These are phyloP conservation scores for Pholiota molesta DNA, from an alignment of 768 basidiomycete species.

Conservation along the genomic window DNA sequence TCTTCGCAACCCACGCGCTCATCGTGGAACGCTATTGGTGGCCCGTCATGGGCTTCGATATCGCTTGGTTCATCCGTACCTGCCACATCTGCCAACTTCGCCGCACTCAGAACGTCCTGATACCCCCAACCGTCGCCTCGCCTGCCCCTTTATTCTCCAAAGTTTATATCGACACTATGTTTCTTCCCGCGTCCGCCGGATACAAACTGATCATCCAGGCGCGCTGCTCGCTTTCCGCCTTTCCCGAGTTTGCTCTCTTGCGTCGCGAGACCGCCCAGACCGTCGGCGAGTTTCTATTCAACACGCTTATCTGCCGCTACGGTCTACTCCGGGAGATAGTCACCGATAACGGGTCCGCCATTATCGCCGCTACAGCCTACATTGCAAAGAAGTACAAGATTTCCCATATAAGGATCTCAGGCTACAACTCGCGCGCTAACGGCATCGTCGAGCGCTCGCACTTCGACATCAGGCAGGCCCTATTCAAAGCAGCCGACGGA, in stretches of 20 bases:
- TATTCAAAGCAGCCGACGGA: too few species aligned
- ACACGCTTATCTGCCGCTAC: constrained; percentile 13
- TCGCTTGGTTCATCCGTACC: too few species aligned
- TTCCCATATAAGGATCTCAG: not conserved
- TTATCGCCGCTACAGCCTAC: too few species aligned
- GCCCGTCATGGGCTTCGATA: too few species aligned
- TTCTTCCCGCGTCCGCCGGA: constrained; percentile 35
- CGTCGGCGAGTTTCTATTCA: not conserved
- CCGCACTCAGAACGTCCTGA: constrained; percentile 25
- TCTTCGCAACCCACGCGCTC: constrained; percentile 22
- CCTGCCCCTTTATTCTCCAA: constrained; percentile 34
- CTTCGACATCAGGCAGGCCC: too few species aligned
- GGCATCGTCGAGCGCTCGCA: too few species aligned
- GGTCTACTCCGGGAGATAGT: constrained; percentile 37
- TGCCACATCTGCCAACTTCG: too few species aligned
- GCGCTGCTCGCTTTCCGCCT: constrained; percentile 18
- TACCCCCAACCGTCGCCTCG: constrained; percentile 25
- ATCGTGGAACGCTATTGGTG: constrained; percentile 33
- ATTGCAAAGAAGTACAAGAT: constrained; percentile 30
- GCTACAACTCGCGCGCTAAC: too few species aligned
- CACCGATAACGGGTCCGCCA: too few species aligned
- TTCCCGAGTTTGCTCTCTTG: constrained; percentile 7
- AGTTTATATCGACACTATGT: constrained; percentile 43
- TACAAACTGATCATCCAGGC: constrained; percentile 40
- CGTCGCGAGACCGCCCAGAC: too few species aligned